Conservation (phyloP, 1,284 basidiomycete genomes). For the Ceratobasidium sp. region DNA sequence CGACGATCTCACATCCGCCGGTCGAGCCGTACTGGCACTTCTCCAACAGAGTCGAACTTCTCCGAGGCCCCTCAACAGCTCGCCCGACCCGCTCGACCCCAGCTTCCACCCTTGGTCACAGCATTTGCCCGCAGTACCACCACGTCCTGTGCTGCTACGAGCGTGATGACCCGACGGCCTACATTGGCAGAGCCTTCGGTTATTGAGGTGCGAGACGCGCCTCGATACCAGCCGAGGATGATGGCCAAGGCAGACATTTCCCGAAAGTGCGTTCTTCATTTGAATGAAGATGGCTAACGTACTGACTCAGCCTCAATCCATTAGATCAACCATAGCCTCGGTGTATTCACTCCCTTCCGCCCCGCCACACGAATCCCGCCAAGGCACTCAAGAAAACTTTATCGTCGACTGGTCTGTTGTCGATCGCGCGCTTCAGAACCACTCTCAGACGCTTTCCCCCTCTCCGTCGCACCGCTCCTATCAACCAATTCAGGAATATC, state of each 20-base stretch:
- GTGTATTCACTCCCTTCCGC: conserved; percentile 39
- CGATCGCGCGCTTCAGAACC: conserved; percentile 19
- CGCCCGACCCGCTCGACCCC: not conserved
- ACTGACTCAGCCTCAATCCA: conserved; percentile 9
- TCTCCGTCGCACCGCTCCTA: not conserved
- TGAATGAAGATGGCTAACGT: not conserved
- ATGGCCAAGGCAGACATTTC: conserved; percentile 28
- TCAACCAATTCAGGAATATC: not conserved
- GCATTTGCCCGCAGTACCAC: conserved; percentile 28
- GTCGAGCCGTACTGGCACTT: conserved; percentile 22
- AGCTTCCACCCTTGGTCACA: conserved; percentile 16
- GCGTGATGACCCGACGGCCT: conserved; percentile 11
- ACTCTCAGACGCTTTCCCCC: not conserved
- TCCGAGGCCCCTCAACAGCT: not conserved
- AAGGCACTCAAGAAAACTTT: conserved; percentile 37
- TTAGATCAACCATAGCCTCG: conserved; percentile 40
- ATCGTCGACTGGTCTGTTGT: conserved; percentile 29
- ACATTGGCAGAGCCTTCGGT: conserved; percentile 20
- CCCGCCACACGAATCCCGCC: conserved; percentile 18
- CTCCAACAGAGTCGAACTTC: conserved; percentile 16
- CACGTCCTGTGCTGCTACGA: not conserved
- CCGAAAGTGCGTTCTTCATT: conserved; percentile 8
- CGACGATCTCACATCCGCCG: conserved; percentile 39
- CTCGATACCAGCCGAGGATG: conserved; percentile 25
- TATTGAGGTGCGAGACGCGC: conserved; percentile 26